Base-by-base conservation (phyloP, 1,284 basidiomycete species). In the Ustilago xerochloae region DNA sequence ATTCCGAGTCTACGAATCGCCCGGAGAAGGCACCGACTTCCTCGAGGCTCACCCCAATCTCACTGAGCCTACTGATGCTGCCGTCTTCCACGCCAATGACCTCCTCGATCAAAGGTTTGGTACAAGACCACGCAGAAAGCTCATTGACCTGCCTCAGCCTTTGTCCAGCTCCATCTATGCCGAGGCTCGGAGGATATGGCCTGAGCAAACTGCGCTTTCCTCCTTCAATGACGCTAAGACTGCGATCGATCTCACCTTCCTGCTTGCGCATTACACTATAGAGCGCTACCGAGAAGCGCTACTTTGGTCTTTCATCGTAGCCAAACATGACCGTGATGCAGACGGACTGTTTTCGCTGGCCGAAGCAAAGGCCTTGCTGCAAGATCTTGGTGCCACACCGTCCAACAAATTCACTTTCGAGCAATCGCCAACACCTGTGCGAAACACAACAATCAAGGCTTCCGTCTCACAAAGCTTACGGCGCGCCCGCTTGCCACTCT, bases 251-350 rank as follows among this genome's bases (percentile, higher is more conserved):
- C 18, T 71, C 12, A 22, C 45, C 15, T 53, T 59, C 30, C 38
- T 71, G 28, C 18, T 45, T 5, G 62, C 68, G 13, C 63, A 71
- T 26, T 65, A 71, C 46, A 53, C 24, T 5, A 9, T 48, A 8
- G 68, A 71, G n/a, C 46, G 53, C 8, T 36, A 56, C 20, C 43
- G 68, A 10, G 68, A 71, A 22, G 68, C 68, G 2, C 58, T 71
- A 10, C 28, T 71, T 15, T 71, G 68, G 68, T 71, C 68, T 0
- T 64, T 71, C 46, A 15, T 71, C 5, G 54, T 71, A 4, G 68
- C 68, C 29, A 65, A 53, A 32, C 68, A 71, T 22, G 68, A 71
- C 20, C 47, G 38, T 12, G 68, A 71, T 38, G 63, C 26, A 8
- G 54, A 71, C 24, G 68, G 62, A 2, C 26, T 38, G 12, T 58